Conservation (phyloP, 1,284 basidiomycete genomes). For the Somion occarium region DNA sequence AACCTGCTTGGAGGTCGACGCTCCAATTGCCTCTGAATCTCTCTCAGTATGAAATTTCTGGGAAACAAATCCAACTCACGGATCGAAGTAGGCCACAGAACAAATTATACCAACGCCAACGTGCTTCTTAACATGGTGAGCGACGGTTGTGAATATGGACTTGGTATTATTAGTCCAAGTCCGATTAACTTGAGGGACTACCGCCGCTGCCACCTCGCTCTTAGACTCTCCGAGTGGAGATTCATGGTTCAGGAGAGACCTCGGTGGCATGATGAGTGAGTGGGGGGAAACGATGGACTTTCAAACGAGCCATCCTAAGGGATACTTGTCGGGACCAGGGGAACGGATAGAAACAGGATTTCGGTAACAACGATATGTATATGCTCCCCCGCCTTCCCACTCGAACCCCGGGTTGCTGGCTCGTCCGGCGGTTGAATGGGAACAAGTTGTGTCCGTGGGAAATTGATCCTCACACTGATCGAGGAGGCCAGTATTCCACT, state of each 20-base stretch:
- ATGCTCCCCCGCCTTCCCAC: constrained; percentile 18
- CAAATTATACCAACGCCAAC: constrained; percentile 53
- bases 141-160: constrained; percentile 9
- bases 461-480: background rate
- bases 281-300: constrained; percentile 6
- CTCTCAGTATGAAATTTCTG: background rate
- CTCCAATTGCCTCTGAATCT: constrained; percentile 56
- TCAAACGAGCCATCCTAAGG: constrained; percentile 14
- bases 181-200: background rate
- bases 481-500: background rate
- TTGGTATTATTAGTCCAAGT: background rate
- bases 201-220: background rate
- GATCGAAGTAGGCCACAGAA: constrained; percentile 64
- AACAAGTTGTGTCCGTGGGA: constrained; percentile 19
- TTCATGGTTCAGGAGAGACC: constrained; percentile 15
- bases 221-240: background rate
- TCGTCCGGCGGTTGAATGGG: constrained; percentile 13
- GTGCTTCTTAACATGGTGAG: constrained; percentile 47
- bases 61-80: constrained; percentile 34
- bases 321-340: constrained; percentile 24
- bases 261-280: constrained; percentile 15
- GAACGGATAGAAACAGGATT: constrained; percentile 22
- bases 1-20: constrained; percentile 70
- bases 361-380: constrained; percentile 22
- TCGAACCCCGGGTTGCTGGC: constrained; percentile 8